Evolutionary conservation across 2,329 filamentous ascomycete genomes (phyloP).

Genomic region (Lecanicillium sp.): DNA sequence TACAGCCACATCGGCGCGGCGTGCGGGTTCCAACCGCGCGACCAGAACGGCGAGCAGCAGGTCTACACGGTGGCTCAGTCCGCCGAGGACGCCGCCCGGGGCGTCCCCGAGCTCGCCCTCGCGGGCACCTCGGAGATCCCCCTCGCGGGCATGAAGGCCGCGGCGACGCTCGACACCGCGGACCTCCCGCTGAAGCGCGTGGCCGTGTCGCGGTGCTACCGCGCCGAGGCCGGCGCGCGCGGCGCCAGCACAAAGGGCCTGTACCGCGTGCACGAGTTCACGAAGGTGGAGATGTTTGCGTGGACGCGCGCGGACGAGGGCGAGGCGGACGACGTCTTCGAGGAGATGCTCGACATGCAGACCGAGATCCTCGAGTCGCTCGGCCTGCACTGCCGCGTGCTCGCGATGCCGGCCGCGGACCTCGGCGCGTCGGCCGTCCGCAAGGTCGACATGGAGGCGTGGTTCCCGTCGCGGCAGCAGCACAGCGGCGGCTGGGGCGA

Average conservation of each 20-base stretch:
- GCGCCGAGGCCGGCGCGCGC: constrained; percentile 86
- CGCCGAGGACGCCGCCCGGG: constrained; percentile 52
- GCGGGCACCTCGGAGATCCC: constrained; percentile 93
- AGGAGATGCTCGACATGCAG: constrained; percentile 84
- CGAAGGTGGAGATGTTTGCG: constrained; percentile 95
- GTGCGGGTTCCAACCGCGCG: constrained; percentile 91
- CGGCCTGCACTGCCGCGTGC: constrained; percentile 75
- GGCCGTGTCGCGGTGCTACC: constrained; percentile 86
- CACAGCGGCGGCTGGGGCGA: constrained; percentile 73
- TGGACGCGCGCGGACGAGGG: constrained; percentile 62
- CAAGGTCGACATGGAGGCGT: constrained; percentile 91
- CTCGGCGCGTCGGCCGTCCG: constrained; percentile 81
- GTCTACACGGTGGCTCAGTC: constrained; percentile 73
- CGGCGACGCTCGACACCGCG: constrained; percentile 56
- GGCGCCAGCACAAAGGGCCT: constrained; percentile 89
- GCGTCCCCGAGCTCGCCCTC: constrained; percentile 66
- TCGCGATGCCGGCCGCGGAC: constrained; percentile 88
- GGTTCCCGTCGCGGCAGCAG: constrained; percentile 72
- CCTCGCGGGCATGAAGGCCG: constrained; percentile 83
- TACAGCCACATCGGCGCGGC: constrained; percentile 86
- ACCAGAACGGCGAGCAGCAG: constrained; percentile 86
- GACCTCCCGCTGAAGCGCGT: constrained; percentile 73
- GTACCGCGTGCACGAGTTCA: constrained; percentile 97
- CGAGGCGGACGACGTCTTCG: constrained; percentile 56
- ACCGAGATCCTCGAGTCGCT: constrained; percentile 73